Evolutionary conservation across 2,329 filamentous ascomycete genomes (phyloP).

Genomic region (Botryosphaeria agaves): DNA sequence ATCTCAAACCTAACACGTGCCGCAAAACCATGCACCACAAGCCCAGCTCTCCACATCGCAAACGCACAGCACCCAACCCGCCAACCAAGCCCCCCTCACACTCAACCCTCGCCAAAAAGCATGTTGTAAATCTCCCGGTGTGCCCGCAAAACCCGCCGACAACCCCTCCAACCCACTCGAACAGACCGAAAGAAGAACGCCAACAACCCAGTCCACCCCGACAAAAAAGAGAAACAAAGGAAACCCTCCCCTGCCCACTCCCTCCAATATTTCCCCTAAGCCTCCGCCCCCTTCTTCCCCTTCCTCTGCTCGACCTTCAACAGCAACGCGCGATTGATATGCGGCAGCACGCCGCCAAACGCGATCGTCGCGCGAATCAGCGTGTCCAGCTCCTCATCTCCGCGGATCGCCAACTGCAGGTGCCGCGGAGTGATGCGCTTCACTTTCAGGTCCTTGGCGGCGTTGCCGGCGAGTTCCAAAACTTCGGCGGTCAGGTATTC

Average conservation of each 20-base stretch:
- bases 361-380: slow-evolving; percentile 95
- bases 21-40: no score
- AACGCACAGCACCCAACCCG: no score
- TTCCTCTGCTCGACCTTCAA: slow-evolving; percentile 98
- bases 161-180: no score
- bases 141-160: no score
- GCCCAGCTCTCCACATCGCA: no score
- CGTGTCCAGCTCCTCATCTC: slow-evolving; percentile 95
- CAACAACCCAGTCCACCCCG: no score
- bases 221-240: neutral
- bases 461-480: slow-evolving; percentile 92
- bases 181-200: no score
- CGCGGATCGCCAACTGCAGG: slow-evolving; percentile 91
- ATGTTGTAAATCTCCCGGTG: no score
- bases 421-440: slow-evolving; percentile 99
- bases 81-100: no score
- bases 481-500: slow-evolving; percentile 98
- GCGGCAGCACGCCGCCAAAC: slow-evolving; percentile 92
- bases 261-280: neutral
- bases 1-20: no score
- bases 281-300: slow-evolving; percentile 44
- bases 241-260: neutral
- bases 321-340: slow-evolving; percentile 94
- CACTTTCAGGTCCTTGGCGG: slow-evolving; percentile 98
- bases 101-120: no score